A percentile compares a stretch with the other conserved stretches of the same genome.
Evolutionary conservation across 2,329 filamentous ascomycete species (phyloP).

Genomic region (Scedosporium dehoogii): DNA sequence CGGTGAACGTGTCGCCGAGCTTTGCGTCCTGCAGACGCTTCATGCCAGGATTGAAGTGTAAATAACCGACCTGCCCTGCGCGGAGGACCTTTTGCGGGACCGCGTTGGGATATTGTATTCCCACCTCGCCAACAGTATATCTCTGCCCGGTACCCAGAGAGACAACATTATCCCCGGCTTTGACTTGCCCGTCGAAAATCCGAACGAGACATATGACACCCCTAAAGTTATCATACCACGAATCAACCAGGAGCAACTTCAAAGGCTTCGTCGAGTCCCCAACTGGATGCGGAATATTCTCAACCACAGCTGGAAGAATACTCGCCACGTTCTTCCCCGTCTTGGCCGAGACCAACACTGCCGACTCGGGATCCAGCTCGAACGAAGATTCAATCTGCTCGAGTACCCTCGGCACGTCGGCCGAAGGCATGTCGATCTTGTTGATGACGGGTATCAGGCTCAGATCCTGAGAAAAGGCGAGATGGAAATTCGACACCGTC

Average conservation of each 20-base stretch:
- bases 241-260: constrained; percentile 83
- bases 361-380: constrained; percentile 71
- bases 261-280: constrained; percentile 64
- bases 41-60: constrained; percentile 98
- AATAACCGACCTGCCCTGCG: constrained; percentile 91
- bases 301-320: constrained; percentile 78
- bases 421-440: constrained; percentile 87
- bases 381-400: constrained; percentile 81
- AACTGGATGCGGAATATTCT: constrained; percentile 69
- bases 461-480: constrained; percentile 87
- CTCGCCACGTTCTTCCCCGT: constrained; percentile 78
- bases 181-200: constrained; percentile 79
- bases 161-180: constrained; percentile 72
- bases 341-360: constrained; percentile 73
- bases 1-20: constrained; percentile 90
- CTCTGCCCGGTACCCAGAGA: constrained; percentile 82
- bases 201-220: constrained; percentile 87
- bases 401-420: constrained; percentile 76
- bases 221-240: constrained; percentile 95
- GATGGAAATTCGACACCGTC: constrained; percentile 96
- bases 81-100: constrained; percentile 71
- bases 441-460: constrained; percentile 86
- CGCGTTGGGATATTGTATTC: constrained; percentile 88
- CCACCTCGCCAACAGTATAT: constrained; percentile 92
- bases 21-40: constrained; percentile 93